These are phyloP conservation scores for Zymoseptoria tritici DNA, from an alignment of 2,329 filamentous ascomycete species.

Conservation along the genomic window DNA sequence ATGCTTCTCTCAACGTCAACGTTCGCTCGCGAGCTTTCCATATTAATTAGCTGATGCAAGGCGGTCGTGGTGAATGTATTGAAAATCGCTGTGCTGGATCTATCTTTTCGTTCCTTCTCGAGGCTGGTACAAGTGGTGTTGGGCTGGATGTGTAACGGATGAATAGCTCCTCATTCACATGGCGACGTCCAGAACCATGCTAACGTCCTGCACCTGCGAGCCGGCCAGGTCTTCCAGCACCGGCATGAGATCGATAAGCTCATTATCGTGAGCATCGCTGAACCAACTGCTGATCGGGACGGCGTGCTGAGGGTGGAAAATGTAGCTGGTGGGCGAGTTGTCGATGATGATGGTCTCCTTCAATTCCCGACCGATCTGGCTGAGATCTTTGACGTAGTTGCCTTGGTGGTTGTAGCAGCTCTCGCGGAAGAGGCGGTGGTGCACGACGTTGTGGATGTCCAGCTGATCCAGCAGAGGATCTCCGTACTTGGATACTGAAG, in stretches of 20 bases:
- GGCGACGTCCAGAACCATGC: slow-evolving; percentile 87
- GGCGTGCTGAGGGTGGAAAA: slow-evolving; percentile 97
- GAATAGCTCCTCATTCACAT: slow-evolving; percentile 34
- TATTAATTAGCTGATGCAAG: not conserved
- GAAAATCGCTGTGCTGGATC: not conserved
- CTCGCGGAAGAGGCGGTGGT: slow-evolving; percentile 92
- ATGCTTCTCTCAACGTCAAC: not conserved
- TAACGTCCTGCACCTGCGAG: slow-evolving; percentile 85
- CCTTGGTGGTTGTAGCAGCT: slow-evolving; percentile 99
- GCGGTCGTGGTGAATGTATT: not conserved
- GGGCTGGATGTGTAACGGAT: not conserved
- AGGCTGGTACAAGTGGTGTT: not conserved
- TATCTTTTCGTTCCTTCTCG: not conserved
- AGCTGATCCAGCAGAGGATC: slow-evolving; percentile 93
- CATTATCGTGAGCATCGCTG: slow-evolving; percentile 97
- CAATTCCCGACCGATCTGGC: slow-evolving; percentile 89
- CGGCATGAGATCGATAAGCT: slow-evolving; percentile 92
- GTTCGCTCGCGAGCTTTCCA: not conserved
- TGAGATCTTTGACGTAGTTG: slow-evolving; percentile 98
- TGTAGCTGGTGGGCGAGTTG: slow-evolving; percentile 98
- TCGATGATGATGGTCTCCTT: slow-evolving; percentile 99
- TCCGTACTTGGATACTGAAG: slow-evolving; percentile 98
- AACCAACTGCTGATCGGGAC: slow-evolving; percentile 99
- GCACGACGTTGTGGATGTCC: slow-evolving; percentile 93
- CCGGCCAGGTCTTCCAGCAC: slow-evolving; percentile 95